A percentile compares a stretch with the other conserved stretches of the same genome.
These are phyloP conservation scores for Leucosporidium creatinivorum DNA, from an alignment of 768 basidiomycete species.

Conservation along the genomic window DNA sequence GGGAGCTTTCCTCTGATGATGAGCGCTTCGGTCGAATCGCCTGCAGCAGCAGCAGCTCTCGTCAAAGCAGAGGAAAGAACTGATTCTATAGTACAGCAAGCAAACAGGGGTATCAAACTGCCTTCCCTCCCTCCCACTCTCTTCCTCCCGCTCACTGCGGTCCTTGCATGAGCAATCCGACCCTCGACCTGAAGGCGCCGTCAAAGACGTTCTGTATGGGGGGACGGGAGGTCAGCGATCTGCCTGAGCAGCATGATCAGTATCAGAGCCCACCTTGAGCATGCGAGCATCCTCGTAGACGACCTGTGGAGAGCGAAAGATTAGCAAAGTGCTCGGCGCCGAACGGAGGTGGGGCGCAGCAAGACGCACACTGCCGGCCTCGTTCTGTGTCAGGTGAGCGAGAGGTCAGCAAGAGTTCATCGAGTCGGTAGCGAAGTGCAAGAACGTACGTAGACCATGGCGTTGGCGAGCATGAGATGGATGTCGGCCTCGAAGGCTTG, in stretches of 20 bases:
- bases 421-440: background rate
- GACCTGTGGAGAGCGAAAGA: slow-evolving; percentile 3
- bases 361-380: slow-evolving; percentile 23
- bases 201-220: background rate
- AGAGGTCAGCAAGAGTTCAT: background rate
- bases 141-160: slow-evolving; percentile 6
- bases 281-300: slow-evolving; percentile 28
- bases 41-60: no score
- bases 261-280: background rate
- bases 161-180: background rate
- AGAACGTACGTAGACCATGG: slow-evolving; percentile 25
- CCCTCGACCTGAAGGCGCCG: background rate
- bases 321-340: no score
- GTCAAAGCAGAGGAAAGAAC: background rate
- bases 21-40: background rate
- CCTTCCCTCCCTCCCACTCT: no score
- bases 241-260: background rate
- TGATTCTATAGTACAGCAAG: no score
- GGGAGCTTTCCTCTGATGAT: no score
- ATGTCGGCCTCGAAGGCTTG: slow-evolving; percentile 46
- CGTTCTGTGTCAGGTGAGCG: slow-evolving; percentile 11
- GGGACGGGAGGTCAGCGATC: background rate
- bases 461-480: slow-evolving; percentile 69
- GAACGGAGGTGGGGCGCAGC: no score
- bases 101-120: no score